Conservation (phyloP, 345 rosid genomes). For the Eucalyptus sp. region DNA sequence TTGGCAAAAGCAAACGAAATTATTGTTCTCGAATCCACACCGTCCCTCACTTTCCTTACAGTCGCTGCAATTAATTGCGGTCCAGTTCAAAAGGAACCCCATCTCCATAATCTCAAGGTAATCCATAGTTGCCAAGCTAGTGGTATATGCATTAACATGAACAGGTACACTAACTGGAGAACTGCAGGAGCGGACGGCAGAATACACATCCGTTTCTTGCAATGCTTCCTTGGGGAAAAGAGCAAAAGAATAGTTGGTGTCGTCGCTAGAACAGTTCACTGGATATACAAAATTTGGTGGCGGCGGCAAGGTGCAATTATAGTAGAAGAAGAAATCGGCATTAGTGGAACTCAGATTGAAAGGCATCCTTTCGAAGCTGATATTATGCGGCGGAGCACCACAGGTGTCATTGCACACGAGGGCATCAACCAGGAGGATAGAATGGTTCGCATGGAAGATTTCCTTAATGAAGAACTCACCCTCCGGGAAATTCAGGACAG, state of each 20-base stretch:
- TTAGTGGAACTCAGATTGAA: conserved; percentile 13
- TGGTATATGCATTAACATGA: too few relatives aligned
- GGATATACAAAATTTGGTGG: neutral
- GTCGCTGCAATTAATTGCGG: too few relatives aligned
- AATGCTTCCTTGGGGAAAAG: conserved; percentile 4
- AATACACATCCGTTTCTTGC: neutral
- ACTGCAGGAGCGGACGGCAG: rapidly evolving
- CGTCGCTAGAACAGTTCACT: conserved; percentile 18
- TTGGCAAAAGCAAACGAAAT: too few relatives aligned
- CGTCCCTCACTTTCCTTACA: too few relatives aligned
- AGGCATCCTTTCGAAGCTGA: conserved; percentile 36
- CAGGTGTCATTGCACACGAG: neutral
- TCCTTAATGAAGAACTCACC: neutral
- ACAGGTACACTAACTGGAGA: too few relatives aligned
- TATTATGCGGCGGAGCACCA: neutral
- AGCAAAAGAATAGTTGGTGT: conserved; percentile 20
- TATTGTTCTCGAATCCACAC: too few relatives aligned
- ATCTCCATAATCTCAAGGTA: too few relatives aligned
- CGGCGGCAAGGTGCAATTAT: conserved; percentile 21
- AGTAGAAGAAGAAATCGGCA: conserved; percentile 19
- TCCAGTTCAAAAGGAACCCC: too few relatives aligned
- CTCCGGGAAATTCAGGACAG: neutral
- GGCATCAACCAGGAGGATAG: neutral
- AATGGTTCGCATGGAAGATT: neutral
- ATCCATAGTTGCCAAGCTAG: too few relatives aligned